phyloP scores from a whole-genome alignment of 2,329 filamentous ascomycete species.

The Exophiala xenobiotica region DNA sequence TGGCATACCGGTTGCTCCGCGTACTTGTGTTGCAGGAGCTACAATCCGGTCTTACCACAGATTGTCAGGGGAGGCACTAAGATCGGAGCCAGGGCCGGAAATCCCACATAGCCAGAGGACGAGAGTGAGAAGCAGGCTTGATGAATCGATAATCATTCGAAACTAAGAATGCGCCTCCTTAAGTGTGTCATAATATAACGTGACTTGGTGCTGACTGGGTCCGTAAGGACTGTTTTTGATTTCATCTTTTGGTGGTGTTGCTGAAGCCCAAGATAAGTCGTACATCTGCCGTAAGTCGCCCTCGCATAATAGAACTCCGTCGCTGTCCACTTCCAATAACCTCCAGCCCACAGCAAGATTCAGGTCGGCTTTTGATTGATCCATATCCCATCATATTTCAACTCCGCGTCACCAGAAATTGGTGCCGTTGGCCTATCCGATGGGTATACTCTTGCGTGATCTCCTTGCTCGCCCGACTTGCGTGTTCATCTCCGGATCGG shows the following conservation, averaged over 20 bases:
- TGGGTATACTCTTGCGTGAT: background rate
- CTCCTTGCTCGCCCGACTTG: background rate
- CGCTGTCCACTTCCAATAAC: background rate
- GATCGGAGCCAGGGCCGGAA: background rate
- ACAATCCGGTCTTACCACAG: too few species aligned
- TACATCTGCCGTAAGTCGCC: too few species aligned
- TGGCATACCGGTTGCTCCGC: too few species aligned
- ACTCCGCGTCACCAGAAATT: too few species aligned
- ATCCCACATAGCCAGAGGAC: background rate
- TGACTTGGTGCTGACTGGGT: background rate
- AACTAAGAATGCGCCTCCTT: background rate
- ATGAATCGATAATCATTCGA: conserved; percentile 1
- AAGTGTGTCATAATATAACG: conserved; percentile 1
- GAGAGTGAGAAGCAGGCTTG: background rate
- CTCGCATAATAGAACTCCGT: background rate
- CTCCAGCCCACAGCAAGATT: background rate
- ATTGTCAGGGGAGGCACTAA: too few species aligned
- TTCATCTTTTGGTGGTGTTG: background rate
- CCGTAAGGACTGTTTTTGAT: conserved; percentile 5
- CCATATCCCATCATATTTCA: too few species aligned
- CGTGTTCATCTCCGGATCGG: conserved; percentile 60
- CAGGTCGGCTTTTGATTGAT: background rate
- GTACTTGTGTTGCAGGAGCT: too few species aligned
- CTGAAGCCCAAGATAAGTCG: too few species aligned
- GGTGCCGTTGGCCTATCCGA: too few species aligned